Conservation (phyloP, 1,139 yeast genomes). For the Waltiozyma sp. region DNA sequence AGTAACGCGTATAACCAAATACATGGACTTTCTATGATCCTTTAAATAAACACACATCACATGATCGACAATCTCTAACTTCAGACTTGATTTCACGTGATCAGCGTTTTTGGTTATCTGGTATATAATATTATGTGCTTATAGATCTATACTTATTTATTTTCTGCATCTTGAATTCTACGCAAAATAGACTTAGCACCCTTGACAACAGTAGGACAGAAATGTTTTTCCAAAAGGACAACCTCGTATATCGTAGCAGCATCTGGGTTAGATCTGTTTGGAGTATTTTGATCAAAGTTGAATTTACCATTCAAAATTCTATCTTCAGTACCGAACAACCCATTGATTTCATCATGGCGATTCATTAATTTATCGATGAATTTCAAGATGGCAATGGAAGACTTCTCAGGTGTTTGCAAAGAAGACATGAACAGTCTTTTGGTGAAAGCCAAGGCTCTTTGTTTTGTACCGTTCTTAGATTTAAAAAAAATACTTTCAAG, state of each 20-base stretch:
- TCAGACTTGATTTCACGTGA: too few species aligned
- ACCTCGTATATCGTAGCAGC: conserved; percentile 91
- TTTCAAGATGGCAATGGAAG: conserved; percentile 65
- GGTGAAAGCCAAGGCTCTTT: conserved; percentile 73
- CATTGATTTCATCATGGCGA: conserved; percentile 57
- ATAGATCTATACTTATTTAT: not conserved
- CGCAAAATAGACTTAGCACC: conserved; percentile 35
- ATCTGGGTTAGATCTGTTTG: conserved; percentile 72
- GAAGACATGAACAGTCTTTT: conserved; percentile 61
- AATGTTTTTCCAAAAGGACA: conserved; percentile 67
- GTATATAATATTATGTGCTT: too few species aligned
- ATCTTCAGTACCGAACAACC: conserved; percentile 81
- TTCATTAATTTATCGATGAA: conserved; percentile 67
- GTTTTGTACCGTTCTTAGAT: conserved; percentile 58
- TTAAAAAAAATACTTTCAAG: conserved; percentile 76
- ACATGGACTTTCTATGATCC: too few species aligned
- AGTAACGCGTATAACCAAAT: too few species aligned
- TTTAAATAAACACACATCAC: too few species aligned
- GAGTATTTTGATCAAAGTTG: conserved; percentile 52
- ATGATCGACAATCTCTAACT: too few species aligned
- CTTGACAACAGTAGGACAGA: conserved; percentile 62
- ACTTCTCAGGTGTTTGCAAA: conserved; percentile 79
- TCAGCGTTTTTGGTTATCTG: too few species aligned
- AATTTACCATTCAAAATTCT: conserved; percentile 70
- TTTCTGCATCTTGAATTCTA: not conserved